Evolutionary conservation across 805 yeast species (phyloP).

Genomic region (Limtongia smithiae): DNA sequence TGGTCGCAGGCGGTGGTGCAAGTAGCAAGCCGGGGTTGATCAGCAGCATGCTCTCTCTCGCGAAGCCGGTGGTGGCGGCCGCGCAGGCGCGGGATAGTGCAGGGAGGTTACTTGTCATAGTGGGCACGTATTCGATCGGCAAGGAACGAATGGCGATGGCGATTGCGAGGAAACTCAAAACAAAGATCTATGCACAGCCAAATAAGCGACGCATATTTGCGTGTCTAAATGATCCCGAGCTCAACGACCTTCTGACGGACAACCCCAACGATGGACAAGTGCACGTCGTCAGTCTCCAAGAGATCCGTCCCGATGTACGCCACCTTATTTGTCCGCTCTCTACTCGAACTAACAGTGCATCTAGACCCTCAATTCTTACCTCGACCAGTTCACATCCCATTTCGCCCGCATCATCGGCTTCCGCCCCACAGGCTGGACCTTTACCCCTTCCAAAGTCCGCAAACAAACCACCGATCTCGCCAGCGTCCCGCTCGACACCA

Average conservation of each 20-base stretch:
- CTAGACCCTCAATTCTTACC: conserved; percentile 44
- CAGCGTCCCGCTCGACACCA: conserved; percentile 8
- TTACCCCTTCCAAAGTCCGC: conserved; percentile 35
- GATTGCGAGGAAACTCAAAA: conserved; percentile 37
- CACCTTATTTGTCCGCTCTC: too few relatives aligned
- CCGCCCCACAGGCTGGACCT: conserved; percentile 89
- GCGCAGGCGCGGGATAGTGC: conserved; percentile 9
- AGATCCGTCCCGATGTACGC: conserved; percentile 39
- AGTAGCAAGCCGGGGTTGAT: too few relatives aligned
- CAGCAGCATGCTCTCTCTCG: conserved; percentile 2
- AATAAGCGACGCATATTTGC: conserved; percentile 48
- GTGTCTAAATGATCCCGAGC: conserved; percentile 44
- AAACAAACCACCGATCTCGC: conserved; percentile 10
- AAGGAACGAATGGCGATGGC: conserved; percentile 77
- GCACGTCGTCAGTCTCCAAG: conserved; percentile 70
- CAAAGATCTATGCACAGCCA: conserved; percentile 44
- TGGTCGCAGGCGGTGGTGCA: background rate
- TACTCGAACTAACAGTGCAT: background rate
- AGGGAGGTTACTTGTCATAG: conserved; percentile 51
- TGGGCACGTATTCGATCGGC: conserved; percentile 91
- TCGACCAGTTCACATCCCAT: conserved; percentile 47
- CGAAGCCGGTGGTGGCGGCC: background rate
- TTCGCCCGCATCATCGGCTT: conserved; percentile 57
- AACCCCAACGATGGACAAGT: conserved; percentile 52
- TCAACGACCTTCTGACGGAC: conserved; percentile 43